phyloP scores from a whole-genome alignment of 2,329 filamentous ascomycete genomes.

The Ophiostoma piceae region DNA sequence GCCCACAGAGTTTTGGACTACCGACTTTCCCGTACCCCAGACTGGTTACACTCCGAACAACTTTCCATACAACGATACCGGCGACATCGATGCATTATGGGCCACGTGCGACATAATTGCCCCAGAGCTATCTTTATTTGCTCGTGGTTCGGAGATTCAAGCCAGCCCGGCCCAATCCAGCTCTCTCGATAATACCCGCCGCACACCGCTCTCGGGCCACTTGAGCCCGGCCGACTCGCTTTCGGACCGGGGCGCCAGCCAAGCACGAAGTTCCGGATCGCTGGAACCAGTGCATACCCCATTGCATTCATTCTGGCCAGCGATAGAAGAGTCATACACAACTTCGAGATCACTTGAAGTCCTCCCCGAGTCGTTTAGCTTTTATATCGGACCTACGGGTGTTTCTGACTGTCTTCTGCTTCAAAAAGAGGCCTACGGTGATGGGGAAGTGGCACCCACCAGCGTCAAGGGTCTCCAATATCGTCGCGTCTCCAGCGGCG shows the following conservation, averaged over 20 bases:
- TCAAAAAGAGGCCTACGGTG: slow-evolving; percentile 14
- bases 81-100: not conserved
- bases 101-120: not conserved
- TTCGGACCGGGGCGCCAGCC: not conserved
- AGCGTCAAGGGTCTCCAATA: not conserved
- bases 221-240: not conserved
- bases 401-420: slow-evolving; percentile 24
- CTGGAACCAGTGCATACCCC: no score
- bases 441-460: not conserved
- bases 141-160: no score
- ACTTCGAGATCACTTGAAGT: not conserved
- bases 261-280: not conserved
- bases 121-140: not conserved
- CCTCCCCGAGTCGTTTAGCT: slow-evolving; percentile 24
- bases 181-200: not conserved
- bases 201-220: not conserved
- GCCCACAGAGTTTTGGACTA: not conserved
- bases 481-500: not conserved
- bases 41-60: not conserved
- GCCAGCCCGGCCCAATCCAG: not conserved
- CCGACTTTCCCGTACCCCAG: not conserved
- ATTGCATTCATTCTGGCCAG: not conserved
- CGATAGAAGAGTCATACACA: not conserved
- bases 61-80: not conserved
- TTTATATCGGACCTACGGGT: slow-evolving; percentile 26